phyloP scores from a whole-genome alignment of 495 filamentous ascomycete species.

The Penicillium robsamsonii region DNA sequence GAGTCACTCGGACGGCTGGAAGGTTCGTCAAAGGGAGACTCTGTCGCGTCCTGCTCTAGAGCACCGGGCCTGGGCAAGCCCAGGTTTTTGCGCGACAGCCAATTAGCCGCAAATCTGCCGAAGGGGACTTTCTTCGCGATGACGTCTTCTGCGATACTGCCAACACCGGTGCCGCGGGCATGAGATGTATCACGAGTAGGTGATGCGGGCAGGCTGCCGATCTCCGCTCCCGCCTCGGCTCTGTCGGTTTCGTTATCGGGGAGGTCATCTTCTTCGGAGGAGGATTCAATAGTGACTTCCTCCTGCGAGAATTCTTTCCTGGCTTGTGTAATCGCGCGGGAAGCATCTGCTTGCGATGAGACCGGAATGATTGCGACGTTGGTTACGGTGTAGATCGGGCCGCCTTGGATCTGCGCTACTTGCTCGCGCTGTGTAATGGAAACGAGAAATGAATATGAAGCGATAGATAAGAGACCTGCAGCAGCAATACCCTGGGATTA shows the following conservation, averaged over 20 bases:
- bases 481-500: neutral
- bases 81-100: slow-evolving; percentile 85
- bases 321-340: slow-evolving; percentile 64
- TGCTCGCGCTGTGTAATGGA: slow-evolving; percentile 79
- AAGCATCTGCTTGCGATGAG: slow-evolving; percentile 69
- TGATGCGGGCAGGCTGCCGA: slow-evolving; percentile 33
- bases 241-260: slow-evolving; percentile 39
- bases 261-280: slow-evolving; percentile 39
- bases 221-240: slow-evolving; percentile 32
- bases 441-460: slow-evolving; percentile 74
- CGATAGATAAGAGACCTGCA: slow-evolving; percentile 70
- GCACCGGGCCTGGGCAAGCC: slow-evolving; percentile 43
- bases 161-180: slow-evolving; percentile 36
- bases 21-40: slow-evolving; percentile 25
- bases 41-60: slow-evolving; percentile 24
- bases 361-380: slow-evolving; percentile 87
- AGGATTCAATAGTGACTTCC: slow-evolving; percentile 28
- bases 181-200: slow-evolving; percentile 27
- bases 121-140: slow-evolving; percentile 74
- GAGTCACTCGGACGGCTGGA: slow-evolving; percentile 15
- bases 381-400: slow-evolving; percentile 78
- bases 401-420: slow-evolving; percentile 80
- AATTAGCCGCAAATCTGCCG: slow-evolving; percentile 81
- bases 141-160: slow-evolving; percentile 77
- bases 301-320: slow-evolving; percentile 42